Evolutionary conservation across 1,139 yeast species (phyloP).

Genomic region (Yamadazyma triangularis): DNA sequence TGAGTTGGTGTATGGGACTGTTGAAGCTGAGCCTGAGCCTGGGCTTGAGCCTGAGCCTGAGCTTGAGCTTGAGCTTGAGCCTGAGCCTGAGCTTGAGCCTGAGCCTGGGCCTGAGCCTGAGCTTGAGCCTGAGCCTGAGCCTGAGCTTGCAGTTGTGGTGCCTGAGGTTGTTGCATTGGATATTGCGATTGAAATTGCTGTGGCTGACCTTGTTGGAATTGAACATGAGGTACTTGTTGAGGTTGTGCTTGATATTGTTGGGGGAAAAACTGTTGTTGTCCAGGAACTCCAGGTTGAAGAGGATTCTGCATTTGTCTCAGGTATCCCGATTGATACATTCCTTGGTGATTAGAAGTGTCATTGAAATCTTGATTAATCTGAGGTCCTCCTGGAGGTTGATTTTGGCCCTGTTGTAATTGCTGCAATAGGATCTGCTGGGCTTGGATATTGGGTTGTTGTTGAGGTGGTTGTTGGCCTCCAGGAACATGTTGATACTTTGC

Average conservation of each 20-base stretch:
- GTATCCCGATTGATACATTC: conserved; percentile 26
- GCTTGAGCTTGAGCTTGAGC: conserved; percentile 21
- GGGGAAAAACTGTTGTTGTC: too few relatives aligned
- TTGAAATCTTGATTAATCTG: conserved; percentile 15
- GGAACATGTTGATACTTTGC: conserved; percentile 32
- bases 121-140: conserved; percentile 11
- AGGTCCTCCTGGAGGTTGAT: conserved; percentile 10
- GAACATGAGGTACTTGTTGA: too few relatives aligned
- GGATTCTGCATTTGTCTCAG: conserved; percentile 15
- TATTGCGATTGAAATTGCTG: conserved; percentile 17
- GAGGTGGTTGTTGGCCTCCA: conserved; percentile 3
- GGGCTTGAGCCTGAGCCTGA: conserved; percentile 20
- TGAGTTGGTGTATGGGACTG: conserved; percentile 10
- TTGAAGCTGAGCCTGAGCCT: conserved; percentile 17
- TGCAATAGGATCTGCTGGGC: conserved; percentile 44
- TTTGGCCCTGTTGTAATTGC: conserved; percentile 40
- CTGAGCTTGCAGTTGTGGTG: conserved; percentile 12
- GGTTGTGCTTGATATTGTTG: too few relatives aligned
- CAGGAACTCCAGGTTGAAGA: too few relatives aligned
- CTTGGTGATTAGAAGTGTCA: conserved; percentile 28
- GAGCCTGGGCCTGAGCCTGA: conserved; percentile 13
- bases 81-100: conserved; percentile 10
- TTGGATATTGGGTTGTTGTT: conserved; percentile 31
- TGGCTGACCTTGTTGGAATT: too few relatives aligned
- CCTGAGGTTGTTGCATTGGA: conserved; percentile 18